A percentile compares a stretch with the other conserved stretches of the same genome.
These are phyloP conservation scores for Cytospora piceicola DNA, from an alignment of 2,329 filamentous ascomycete genomes.

Conservation along the genomic window DNA sequence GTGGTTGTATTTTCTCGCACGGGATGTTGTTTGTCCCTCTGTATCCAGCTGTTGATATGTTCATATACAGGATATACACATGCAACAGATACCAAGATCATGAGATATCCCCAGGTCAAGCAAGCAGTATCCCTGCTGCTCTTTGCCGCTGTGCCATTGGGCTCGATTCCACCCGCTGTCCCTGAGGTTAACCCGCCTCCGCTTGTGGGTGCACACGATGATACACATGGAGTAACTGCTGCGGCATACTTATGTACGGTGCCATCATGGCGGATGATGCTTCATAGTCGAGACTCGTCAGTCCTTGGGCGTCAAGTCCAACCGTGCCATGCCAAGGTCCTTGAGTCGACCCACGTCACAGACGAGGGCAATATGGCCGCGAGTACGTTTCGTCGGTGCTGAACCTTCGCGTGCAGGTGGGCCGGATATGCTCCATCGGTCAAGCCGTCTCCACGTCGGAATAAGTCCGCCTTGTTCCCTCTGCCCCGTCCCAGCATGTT, in stretches of 20 bases:
- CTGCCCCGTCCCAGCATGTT: not conserved
- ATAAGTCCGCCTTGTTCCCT: not conserved
- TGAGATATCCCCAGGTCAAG: not conserved
- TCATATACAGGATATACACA: not conserved
- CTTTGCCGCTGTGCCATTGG: not conserved
- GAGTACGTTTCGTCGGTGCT: not conserved
- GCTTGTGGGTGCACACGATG: not conserved
- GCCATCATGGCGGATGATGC: not conserved
- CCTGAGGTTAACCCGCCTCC: not conserved
- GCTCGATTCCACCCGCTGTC: not conserved
- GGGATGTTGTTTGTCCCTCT: not conserved
- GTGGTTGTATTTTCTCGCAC: not conserved
- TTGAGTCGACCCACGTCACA: not conserved
- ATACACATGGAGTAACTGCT: not conserved
- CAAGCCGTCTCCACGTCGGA: not conserved
- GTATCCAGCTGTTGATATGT: not conserved
- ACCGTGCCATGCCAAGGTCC: not conserved
- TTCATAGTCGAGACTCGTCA: not conserved
- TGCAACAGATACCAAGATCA: conserved; percentile 3
- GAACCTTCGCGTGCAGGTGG: not conserved
- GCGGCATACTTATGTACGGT: not conserved
- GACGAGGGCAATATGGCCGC: not conserved
- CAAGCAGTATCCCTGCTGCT: not conserved
- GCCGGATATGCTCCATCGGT: not conserved
- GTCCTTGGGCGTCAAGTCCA: not conserved